Evolutionary conservation across 805 yeast species (phyloP), one percentile per base, ranked within the genome.

Genomic region (Yarrowia phangngaensis): DNA sequence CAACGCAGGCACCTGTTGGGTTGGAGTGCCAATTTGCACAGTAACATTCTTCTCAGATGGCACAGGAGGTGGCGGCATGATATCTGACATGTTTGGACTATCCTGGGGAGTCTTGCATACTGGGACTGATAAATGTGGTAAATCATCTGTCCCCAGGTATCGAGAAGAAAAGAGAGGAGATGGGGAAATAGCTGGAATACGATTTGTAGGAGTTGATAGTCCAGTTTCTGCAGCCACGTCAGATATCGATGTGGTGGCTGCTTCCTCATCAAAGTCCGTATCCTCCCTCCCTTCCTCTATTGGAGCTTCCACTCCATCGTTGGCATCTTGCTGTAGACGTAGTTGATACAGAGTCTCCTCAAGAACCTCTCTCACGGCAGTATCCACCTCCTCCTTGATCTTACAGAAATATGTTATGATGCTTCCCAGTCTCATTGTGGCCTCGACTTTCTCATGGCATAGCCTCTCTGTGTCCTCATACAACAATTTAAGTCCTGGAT

Each of bases 371-470:
- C 84, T 64, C 3, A 88, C 88, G 58, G 79, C 67, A 15, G 65
- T 72, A 59, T 87, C 92, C 3, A 87, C 84, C 63, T 89, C 95
- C 46, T 73, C 76, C 47, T 85, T 83, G 41, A 88, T 79, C 57
- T 79, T 81, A 54, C 82, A 82, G 15, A 84, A 79, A 61, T 82
- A 87, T 50, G 82, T 78, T 52, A 85, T 69, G 2, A 86, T 76
- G 53, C 88, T 83, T 11, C 85, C 80, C 49, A 84, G 70, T 58
- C 96, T 70, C 13, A 78, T 69, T 14, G 87, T 72, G 0, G 84
- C 73, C 46, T 82, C 86, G 2, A 85, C 72, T 62, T 89, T 89
- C 13, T 74, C 76, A 41, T 70, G 70, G 0, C 81, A 79, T 17
- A 82, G 58, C 0, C 60, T 60, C 53, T 79, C 76, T 0, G 95